Percentiles rank a stretch among this genome's conserved stretches.
These are phyloP conservation scores for Simmondsia chinensis DNA, from an alignment of 148 eudicot species.

Conservation along the genomic window DNA sequence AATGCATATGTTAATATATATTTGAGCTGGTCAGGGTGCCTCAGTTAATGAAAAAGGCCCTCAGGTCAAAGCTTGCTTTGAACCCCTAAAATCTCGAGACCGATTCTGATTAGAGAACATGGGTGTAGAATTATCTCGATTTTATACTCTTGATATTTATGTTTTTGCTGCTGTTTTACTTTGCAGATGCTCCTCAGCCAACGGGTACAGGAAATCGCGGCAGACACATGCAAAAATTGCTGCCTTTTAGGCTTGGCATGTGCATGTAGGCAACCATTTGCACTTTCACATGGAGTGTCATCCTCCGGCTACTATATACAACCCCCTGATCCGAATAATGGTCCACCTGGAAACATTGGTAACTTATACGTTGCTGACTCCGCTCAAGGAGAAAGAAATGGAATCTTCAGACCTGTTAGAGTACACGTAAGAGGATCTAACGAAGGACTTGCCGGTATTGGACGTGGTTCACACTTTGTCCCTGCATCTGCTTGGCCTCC, in stretches of 20 bases:
- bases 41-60: no score
- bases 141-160: constrained; percentile 4
- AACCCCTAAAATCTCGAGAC: no score
- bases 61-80: no score
- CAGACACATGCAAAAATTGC: constrained; percentile 89
- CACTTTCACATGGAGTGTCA: constrained; percentile 54
- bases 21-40: no score
- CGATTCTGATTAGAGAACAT: no score
- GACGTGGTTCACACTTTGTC: constrained; percentile 74
- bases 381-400: constrained; percentile 75
- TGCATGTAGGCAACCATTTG: constrained; percentile 77
- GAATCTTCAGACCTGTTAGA: constrained; percentile 80
- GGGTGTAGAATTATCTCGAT: no score
- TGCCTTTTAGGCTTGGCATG: constrained; percentile 72
- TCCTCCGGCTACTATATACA: constrained; percentile 62
- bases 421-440: constrained; percentile 88
- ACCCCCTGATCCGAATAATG: constrained; percentile 59
- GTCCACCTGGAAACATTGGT: constrained; percentile 41
- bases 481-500: constrained; percentile 85
- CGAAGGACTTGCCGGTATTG: constrained; percentile 97
- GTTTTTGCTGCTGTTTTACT: constrained; percentile 4
- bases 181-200: constrained; percentile 91
- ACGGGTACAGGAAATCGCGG: constrained; percentile 88
- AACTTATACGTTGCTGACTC: constrained; percentile 61
- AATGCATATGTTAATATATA: no score